phyloP scores from a whole-genome alignment of 75 land plant species.

The Cryptomeria japonica region DNA sequence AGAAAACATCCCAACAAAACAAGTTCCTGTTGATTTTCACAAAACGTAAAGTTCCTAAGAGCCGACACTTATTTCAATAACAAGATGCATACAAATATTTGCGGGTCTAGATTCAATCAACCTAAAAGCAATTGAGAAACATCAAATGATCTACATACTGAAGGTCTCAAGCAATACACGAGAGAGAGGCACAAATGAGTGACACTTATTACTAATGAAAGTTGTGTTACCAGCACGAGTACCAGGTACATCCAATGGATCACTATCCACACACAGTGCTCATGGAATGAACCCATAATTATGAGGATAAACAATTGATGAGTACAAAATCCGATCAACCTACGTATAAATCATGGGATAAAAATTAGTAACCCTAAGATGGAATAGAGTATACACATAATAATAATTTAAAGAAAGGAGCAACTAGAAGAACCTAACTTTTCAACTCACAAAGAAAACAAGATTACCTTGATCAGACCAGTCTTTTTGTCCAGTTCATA shows the following conservation, averaged over 20 bases:
- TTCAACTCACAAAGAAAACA: neutral
- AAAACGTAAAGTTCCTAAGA: neutral
- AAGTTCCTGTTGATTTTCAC: slow-evolving; percentile 62
- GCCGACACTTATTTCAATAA: neutral
- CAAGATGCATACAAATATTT: neutral
- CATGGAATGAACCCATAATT: slow-evolving; percentile 98
- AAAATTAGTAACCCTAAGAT: neutral
- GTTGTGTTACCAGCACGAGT: slow-evolving; percentile 75
- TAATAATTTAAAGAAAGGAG: neutral
- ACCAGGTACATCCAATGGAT: slow-evolving; percentile 94
- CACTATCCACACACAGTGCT: slow-evolving; percentile 90
- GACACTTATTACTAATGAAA: neutral
- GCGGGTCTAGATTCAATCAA: neutral
- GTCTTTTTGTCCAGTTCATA: slow-evolving; percentile 84
- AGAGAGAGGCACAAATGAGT: neutral
- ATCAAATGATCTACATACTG: neutral
- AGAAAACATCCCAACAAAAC: slow-evolving; percentile 82
- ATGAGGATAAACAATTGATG: slow-evolving; percentile 97
- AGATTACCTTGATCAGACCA: slow-evolving; percentile 69
- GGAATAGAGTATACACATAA: neutral
- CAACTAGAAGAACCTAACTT: neutral
- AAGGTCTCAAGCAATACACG: neutral
- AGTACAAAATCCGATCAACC: slow-evolving; percentile 94
- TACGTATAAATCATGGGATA: slow-evolving; percentile 10
- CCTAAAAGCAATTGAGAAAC: neutral